Conservation (phyloP, 73 alveolate species). For the Uronychia binucleata region DNA sequence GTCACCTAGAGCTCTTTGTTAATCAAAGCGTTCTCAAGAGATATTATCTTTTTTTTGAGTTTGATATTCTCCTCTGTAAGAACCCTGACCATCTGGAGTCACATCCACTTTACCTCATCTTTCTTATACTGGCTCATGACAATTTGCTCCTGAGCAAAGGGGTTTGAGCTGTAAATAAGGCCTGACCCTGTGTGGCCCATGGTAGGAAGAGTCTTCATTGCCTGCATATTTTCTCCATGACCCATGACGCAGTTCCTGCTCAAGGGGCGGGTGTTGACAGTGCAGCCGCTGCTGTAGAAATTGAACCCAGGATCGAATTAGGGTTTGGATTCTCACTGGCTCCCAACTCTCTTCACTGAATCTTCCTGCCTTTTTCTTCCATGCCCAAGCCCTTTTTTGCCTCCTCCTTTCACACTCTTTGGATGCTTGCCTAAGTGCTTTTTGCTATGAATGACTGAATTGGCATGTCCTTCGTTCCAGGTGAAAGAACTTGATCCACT, state of each 20-base stretch:
- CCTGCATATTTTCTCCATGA: too few relatives aligned
- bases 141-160: background rate
- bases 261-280: background rate
- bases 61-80: background rate
- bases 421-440: background rate
- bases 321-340: too few relatives aligned
- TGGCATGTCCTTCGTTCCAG: background rate
- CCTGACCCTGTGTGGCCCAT: too few relatives aligned
- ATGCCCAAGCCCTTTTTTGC: background rate
- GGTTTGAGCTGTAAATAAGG: background rate
- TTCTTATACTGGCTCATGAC: background rate
- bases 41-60: background rate
- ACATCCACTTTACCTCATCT: background rate
- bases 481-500: background rate
- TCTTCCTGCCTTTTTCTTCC: too few relatives aligned
- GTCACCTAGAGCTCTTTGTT: background rate
- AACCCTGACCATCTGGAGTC: background rate
- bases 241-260: background rate
- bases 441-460: background rate
- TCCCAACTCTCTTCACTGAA: too few relatives aligned
- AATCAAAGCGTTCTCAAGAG: background rate
- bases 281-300: too few relatives aligned
- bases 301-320: too few relatives aligned
- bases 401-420: background rate
- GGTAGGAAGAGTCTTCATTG: too few relatives aligned